phyloP scores from a whole-genome alignment of 306 rosid species.

The Pyrus betulifolia region DNA sequence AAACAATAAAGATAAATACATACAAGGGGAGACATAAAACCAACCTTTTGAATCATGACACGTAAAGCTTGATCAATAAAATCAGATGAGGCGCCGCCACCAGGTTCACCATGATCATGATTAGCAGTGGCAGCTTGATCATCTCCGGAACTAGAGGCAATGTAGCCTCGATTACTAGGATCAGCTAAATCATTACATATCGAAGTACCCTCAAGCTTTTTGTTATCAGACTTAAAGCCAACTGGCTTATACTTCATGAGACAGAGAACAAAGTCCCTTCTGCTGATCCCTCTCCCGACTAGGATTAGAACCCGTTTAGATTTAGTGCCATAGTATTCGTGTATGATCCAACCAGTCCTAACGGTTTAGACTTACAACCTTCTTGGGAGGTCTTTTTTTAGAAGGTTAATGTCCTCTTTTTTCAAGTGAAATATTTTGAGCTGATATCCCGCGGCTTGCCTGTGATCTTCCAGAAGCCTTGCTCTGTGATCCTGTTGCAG shows the following conservation, averaged over 20 bases:
- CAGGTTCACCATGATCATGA: neutral
- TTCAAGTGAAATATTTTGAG: constrained; percentile 25
- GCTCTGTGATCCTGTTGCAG: constrained; percentile 25
- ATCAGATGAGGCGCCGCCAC: neutral
- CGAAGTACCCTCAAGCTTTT: neutral
- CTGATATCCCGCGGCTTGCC: constrained; percentile 28
- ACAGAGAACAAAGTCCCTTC: constrained; percentile 40
- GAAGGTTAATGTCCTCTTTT: constrained; percentile 37
- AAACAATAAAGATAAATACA: neutral
- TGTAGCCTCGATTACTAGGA: constrained; percentile 3
- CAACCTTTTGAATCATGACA: neutral
- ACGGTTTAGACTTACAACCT: constrained; percentile 20
- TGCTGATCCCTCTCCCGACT: constrained; percentile 4
- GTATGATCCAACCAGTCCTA: constrained; percentile 41
- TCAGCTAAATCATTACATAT: neutral
- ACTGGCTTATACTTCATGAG: constrained; percentile 28
- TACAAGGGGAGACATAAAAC: neutral
- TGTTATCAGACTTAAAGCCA: neutral
- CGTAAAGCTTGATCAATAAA: neutral
- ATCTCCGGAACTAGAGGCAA: constrained; percentile 4
- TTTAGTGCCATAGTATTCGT: constrained; percentile 31
- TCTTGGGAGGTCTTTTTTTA: constrained; percentile 17
- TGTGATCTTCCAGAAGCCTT: constrained; percentile 55
- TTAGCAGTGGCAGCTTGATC: neutral
- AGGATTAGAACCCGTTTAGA: neutral